Percentiles rank a stretch among this genome's conserved stretches.
These are phyloP conservation scores for Colletotrichum scovillei DNA, from an alignment of 2,329 filamentous ascomycete genomes.

Conservation along the genomic window DNA sequence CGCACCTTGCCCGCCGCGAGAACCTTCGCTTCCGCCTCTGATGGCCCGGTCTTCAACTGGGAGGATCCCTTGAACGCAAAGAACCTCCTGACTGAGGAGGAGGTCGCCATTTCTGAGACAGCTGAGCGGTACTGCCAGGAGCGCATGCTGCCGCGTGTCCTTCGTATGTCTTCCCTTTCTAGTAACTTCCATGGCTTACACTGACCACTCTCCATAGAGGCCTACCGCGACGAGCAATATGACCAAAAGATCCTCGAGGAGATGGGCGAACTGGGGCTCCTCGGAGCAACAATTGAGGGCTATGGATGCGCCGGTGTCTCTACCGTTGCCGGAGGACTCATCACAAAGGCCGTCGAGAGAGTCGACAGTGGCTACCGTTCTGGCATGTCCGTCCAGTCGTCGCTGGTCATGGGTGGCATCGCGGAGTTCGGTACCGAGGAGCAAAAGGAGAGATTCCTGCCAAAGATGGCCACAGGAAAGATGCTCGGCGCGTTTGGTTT, in stretches of 20 bases:
- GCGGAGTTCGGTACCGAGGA: conserved; percentile 88
- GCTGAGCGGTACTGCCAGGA: conserved; percentile 96
- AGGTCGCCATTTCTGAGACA: conserved; percentile 88
- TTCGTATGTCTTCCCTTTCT: conserved; percentile 69
- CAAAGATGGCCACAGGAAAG: conserved; percentile 84
- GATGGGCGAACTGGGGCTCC: conserved; percentile 91
- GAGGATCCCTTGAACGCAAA: conserved; percentile 84
- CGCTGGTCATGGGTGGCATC: conserved; percentile 93
- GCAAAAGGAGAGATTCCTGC: conserved; percentile 86
- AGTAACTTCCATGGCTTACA: neutral
- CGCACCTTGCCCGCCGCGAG: conserved; percentile 38
- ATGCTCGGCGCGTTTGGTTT: conserved; percentile 87
- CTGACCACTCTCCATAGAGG: conserved; percentile 64
- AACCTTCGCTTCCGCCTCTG: conserved; percentile 49
- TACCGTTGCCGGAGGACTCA: conserved; percentile 88
- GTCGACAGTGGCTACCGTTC: conserved; percentile 93
- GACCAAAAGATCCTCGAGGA: conserved; percentile 87
- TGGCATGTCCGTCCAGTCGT: conserved; percentile 93
- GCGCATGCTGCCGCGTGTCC: conserved; percentile 82
- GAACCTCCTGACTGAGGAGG: conserved; percentile 87
- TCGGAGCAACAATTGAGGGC: conserved; percentile 87
- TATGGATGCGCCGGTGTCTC: conserved; percentile 91
- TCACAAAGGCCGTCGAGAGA: conserved; percentile 89
- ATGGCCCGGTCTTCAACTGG: conserved; percentile 78
- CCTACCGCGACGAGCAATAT: conserved; percentile 86